These are phyloP conservation scores for Starmerella sirachaensis DNA, from an alignment of 805 yeast species.

Conservation along the genomic window DNA sequence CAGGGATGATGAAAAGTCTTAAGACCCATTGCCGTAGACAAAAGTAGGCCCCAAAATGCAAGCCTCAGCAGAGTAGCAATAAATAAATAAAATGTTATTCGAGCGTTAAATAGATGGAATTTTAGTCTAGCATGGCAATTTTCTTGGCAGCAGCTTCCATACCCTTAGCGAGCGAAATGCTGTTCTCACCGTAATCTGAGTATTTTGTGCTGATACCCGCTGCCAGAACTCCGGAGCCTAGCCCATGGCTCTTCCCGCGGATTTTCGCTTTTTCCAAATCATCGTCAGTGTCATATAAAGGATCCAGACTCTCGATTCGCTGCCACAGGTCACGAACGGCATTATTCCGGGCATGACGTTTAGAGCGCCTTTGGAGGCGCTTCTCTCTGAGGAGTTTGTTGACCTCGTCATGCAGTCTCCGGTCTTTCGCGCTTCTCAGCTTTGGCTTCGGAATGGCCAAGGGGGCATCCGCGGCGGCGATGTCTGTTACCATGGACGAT, in stretches of 20 bases:
- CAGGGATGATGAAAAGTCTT: too few relatives aligned
- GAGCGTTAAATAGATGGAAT: too few relatives aligned
- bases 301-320: conserved; percentile 25
- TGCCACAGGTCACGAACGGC: conserved; percentile 25
- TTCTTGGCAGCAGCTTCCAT: conserved; percentile 11
- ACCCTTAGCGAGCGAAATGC: conserved; percentile 9
- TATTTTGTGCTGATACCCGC: conserved; percentile 16
- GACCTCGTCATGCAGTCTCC: conserved; percentile 17
- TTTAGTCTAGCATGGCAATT: background rate
- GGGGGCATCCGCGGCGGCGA: conserved; percentile 7
- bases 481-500: conserved; percentile 1
- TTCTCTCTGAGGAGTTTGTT: conserved; percentile 14
- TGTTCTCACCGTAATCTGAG: conserved; percentile 19
- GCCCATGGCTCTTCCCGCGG: conserved; percentile 6
- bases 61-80: too few relatives aligned
- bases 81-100: too few relatives aligned
- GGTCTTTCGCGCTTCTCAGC: conserved; percentile 17
- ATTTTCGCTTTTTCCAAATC: conserved; percentile 18
- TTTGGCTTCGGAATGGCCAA: conserved; percentile 13
- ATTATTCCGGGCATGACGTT: conserved; percentile 21
- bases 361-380: conserved; percentile 20
- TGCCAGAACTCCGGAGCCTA: conserved; percentile 19
- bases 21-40: too few relatives aligned
- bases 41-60: too few relatives aligned
- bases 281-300: conserved; percentile 28